Conservation (phyloP, 768 basidiomycete genomes). For the Boletellus emodensis region DNA sequence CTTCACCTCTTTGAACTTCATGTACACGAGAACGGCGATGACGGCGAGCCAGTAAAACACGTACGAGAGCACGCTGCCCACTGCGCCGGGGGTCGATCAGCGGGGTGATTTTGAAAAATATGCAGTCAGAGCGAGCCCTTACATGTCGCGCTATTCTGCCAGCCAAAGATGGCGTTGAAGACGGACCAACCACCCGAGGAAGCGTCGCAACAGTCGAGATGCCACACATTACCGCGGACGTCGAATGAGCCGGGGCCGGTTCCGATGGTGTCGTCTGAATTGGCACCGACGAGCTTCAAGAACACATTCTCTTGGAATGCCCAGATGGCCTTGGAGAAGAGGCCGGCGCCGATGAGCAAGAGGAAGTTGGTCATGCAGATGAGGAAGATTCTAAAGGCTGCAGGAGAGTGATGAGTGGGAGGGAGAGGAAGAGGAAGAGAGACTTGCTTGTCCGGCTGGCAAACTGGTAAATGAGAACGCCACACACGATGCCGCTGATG, state of each 20-base stretch:
- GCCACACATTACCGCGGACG: constrained; percentile 84
- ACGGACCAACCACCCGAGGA: constrained; percentile 74
- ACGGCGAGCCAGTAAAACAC: constrained; percentile 91
- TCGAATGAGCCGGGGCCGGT: constrained; percentile 83
- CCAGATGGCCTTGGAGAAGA: constrained; percentile 78
- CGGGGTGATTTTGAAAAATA: background rate
- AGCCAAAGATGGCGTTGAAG: constrained; percentile 83
- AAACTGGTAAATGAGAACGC: constrained; percentile 76
- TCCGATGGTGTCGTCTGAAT: constrained; percentile 64
- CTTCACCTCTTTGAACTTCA: constrained; percentile 64
- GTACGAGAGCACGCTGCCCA: constrained; percentile 81
- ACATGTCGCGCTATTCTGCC: constrained; percentile 81
- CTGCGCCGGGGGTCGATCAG: constrained; percentile 24
- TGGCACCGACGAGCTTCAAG: constrained; percentile 63
- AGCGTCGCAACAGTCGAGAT: constrained; percentile 66
- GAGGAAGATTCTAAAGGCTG: constrained; percentile 82
- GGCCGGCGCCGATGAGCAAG: constrained; percentile 89
- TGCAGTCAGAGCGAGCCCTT: constrained; percentile 12
- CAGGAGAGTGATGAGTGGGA: background rate
- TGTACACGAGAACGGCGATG: constrained; percentile 57
- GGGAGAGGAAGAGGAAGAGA: background rate
- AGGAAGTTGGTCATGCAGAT: constrained; percentile 89
- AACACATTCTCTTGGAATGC: constrained; percentile 69
- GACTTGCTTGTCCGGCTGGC: constrained; percentile 65
- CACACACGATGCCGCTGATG: constrained; percentile 68